These are phyloP conservation scores for Ramalina peruviana DNA, from an alignment of 495 filamentous ascomycete species.

Conservation along the genomic window DNA sequence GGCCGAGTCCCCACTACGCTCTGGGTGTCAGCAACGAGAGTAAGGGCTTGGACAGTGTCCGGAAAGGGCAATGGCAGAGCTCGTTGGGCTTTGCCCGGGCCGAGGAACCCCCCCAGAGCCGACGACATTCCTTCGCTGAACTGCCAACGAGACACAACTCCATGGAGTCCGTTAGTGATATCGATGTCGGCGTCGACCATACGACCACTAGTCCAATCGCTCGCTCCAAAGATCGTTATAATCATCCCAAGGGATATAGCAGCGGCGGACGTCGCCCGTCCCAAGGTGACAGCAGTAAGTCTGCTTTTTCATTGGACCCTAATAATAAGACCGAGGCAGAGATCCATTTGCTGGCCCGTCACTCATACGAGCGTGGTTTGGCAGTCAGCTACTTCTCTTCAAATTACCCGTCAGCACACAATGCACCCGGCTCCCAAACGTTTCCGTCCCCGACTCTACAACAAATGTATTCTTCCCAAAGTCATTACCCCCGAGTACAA, in stretches of 20 bases:
- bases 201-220: constrained; percentile 14
- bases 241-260: constrained; percentile 23
- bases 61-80: constrained; percentile 79
- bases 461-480: constrained; percentile 37
- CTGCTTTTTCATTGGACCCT: constrained; percentile 24
- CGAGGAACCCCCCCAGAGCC: constrained; percentile 64
- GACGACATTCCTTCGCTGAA: constrained; percentile 95
- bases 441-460: constrained; percentile 32
- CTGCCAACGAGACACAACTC: constrained; percentile 56
- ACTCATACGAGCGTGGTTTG: constrained; percentile 32
- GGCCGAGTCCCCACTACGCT: constrained; percentile 37
- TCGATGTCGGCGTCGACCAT: constrained; percentile 27
- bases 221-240: constrained; percentile 26
- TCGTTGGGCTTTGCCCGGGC: constrained; percentile 65
- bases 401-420: constrained; percentile 30
- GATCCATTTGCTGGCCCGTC: constrained; percentile 2
- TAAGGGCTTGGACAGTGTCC: constrained; percentile 60
- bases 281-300: constrained; percentile 32
- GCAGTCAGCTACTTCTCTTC: constrained; percentile 35
- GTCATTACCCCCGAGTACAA: constrained; percentile 36
- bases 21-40: constrained; percentile 49
- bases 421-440: constrained; percentile 20
- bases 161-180: constrained; percentile 48
- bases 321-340: not conserved
- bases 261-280: constrained; percentile 22